Conservation (phyloP, 2,329 filamentous ascomycete species). For the Xylariaceae sp. region DNA sequence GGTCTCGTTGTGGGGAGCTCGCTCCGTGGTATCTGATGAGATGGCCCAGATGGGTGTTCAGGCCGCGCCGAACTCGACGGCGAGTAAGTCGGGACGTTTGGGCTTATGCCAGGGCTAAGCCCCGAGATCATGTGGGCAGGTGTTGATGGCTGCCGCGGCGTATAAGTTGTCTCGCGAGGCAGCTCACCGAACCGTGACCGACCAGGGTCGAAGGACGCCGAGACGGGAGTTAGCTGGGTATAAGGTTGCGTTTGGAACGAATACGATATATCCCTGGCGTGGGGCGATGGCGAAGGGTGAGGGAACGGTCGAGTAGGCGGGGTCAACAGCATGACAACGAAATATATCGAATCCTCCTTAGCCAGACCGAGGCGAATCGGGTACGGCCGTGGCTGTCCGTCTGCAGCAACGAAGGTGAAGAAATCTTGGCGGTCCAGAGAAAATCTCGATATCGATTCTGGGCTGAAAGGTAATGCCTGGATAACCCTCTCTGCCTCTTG, state of each 20-base stretch:
- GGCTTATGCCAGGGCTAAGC: slow-evolving; percentile 42
- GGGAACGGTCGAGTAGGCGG: slow-evolving; percentile 42
- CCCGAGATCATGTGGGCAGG: slow-evolving; percentile 39
- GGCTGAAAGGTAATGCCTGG: slow-evolving; percentile 55
- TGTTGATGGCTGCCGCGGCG: slow-evolving; percentile 36
- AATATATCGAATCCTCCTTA: slow-evolving; percentile 65
- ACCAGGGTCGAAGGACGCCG: slow-evolving; percentile 51
- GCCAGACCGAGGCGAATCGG: slow-evolving; percentile 58
- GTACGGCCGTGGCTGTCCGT: slow-evolving; percentile 55
- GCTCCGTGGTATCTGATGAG: slow-evolving; percentile 58
- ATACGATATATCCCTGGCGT: slow-evolving; percentile 47
- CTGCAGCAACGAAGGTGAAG: slow-evolving; percentile 55
- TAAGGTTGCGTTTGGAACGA: slow-evolving; percentile 46
- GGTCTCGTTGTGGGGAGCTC: slow-evolving; percentile 45
- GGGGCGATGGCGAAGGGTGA: slow-evolving; percentile 50
- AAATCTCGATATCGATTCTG: slow-evolving; percentile 56
- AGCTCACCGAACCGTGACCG: slow-evolving; percentile 44
- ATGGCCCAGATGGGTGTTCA: slow-evolving; percentile 49
- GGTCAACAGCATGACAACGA: slow-evolving; percentile 56
- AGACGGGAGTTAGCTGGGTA: slow-evolving; percentile 49
- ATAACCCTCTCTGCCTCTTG: slow-evolving; percentile 58
- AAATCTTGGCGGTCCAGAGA: slow-evolving; percentile 57
- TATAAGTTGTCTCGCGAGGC: slow-evolving; percentile 37
- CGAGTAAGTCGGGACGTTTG: slow-evolving; percentile 49
- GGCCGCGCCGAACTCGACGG: slow-evolving; percentile 50